These are phyloP conservation scores for Gossypium lobatum DNA, from an alignment of 441 rosid species.

Conservation along the genomic window DNA sequence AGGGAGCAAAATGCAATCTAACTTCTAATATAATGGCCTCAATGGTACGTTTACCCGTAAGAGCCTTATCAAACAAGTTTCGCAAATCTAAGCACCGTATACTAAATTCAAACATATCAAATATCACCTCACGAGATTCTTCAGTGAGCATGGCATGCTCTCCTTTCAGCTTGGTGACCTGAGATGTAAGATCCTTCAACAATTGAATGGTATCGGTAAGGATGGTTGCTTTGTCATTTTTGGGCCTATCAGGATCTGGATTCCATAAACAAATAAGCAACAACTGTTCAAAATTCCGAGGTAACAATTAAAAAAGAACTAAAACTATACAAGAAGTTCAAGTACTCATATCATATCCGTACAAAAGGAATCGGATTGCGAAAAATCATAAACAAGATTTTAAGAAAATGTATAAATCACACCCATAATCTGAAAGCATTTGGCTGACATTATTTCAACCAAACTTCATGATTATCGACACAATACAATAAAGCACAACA, in stretches of 20 bases:
- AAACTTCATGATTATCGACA: not conserved
- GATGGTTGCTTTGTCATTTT: constrained; percentile 82
- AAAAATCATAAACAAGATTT: no score
- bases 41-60: no score
- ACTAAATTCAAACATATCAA: not conserved
- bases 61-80: not conserved
- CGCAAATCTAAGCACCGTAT: not conserved
- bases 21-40: no score
- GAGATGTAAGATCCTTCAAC: constrained; percentile 72
- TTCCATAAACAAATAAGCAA: constrained; percentile 8
- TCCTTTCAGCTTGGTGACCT: constrained; percentile 67
- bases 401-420: no score
- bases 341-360: not conserved
- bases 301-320: not conserved
- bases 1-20: no score
- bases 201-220: constrained; percentile 68
- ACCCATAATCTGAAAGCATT: not conserved
- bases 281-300: not conserved
- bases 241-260: constrained; percentile 84
- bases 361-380: no score
- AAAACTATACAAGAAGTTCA: not conserved
- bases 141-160: constrained; percentile 58
- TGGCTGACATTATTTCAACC: not conserved
- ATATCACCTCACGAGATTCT: constrained; percentile 75
- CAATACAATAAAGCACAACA: not conserved